phyloP scores from a whole-genome alignment of 2,329 filamentous ascomycete genomes.

The Pochonia chlamydosporia region DNA sequence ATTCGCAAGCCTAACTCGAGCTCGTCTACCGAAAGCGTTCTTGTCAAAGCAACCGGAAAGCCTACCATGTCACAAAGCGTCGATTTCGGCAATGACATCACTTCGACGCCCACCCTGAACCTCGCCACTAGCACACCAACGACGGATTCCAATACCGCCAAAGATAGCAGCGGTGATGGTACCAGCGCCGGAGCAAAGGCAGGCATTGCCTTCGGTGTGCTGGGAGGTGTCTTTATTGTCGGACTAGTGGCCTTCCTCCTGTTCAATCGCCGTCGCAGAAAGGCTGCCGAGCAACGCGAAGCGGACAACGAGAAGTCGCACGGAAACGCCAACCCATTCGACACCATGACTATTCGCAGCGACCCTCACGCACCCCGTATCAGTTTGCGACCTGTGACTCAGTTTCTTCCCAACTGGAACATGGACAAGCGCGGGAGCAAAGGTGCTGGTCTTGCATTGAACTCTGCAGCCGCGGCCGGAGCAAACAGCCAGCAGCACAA shows the following conservation, averaged over 20 bases:
- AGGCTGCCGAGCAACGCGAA: constrained; percentile 42
- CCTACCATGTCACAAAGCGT: constrained; percentile 9
- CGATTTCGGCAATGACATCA: constrained; percentile 9
- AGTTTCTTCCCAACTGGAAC: constrained; percentile 65
- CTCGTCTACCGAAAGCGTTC: constrained; percentile 17
- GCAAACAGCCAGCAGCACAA: constrained; percentile 23
- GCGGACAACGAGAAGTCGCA: constrained; percentile 60
- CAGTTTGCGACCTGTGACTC: constrained; percentile 77
- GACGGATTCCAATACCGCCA: constrained; percentile 5
- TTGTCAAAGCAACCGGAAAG: constrained; percentile 24
- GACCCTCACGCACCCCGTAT: constrained; percentile 65
- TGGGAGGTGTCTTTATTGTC: constrained; percentile 62
- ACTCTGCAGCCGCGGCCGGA: constrained; percentile 18
- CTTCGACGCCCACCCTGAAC: constrained; percentile 11
- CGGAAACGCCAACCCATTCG: constrained; percentile 22
- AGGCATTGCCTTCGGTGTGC: constrained; percentile 77
- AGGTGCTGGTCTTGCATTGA: constrained; percentile 35
- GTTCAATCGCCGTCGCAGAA: constrained; percentile 65
- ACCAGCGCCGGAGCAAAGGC: constrained; percentile 53
- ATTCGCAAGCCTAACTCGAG: constrained; percentile 20
- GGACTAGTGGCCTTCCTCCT: constrained; percentile 66
- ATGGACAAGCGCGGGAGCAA: constrained; percentile 46
- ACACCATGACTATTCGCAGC: constrained; percentile 6
- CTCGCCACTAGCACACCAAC: constrained; percentile 16
- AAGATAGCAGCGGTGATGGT: constrained; percentile 10